phyloP scores from a whole-genome alignment of 805 yeast species.

The Saccharomycopsis schoenii region DNA sequence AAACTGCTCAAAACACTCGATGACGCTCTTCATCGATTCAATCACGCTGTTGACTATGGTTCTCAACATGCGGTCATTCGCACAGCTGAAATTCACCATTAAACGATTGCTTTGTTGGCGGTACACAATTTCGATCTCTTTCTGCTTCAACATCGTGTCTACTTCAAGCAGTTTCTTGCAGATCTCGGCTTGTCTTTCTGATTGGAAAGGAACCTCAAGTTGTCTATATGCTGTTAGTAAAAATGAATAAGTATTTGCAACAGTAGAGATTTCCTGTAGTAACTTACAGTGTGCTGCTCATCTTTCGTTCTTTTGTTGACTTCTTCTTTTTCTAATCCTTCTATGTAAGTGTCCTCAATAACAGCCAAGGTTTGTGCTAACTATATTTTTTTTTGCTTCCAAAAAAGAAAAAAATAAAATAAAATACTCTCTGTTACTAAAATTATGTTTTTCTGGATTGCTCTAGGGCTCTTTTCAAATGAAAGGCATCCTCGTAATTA shows the following conservation, averaged over 20 bases:
- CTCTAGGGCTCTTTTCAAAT: too few relatives aligned
- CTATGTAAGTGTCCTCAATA: too few relatives aligned
- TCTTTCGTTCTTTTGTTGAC: conserved; percentile 3
- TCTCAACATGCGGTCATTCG: conserved; percentile 53
- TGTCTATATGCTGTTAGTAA: conserved; percentile 16
- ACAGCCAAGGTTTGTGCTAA: too few relatives aligned
- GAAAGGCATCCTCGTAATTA: too few relatives aligned
- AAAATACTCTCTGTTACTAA: too few relatives aligned
- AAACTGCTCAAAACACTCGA: conserved; percentile 60
- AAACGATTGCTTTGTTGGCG: conserved; percentile 26
- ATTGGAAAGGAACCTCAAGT: conserved; percentile 48
- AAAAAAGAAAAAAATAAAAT: too few relatives aligned
- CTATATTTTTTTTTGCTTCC: too few relatives aligned
- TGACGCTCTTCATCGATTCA: conserved; percentile 52
- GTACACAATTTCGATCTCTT: conserved; percentile 39
- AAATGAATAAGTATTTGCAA: not conserved
- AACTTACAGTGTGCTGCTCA: not conserved
- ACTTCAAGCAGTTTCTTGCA: conserved; percentile 46
- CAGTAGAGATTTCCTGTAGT: too few relatives aligned
- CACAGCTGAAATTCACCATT: conserved; percentile 38
- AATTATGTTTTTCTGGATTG: too few relatives aligned
- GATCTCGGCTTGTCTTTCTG: conserved; percentile 41
- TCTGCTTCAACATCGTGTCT: conserved; percentile 55
- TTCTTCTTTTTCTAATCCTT: conserved; percentile 17
- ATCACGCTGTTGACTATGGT: conserved; percentile 63